Evolutionary conservation across 2,329 filamentous ascomycete species (phyloP), one percentile per base, ranked within the genome.

Genomic region (Colletotrichum truncatum): DNA sequence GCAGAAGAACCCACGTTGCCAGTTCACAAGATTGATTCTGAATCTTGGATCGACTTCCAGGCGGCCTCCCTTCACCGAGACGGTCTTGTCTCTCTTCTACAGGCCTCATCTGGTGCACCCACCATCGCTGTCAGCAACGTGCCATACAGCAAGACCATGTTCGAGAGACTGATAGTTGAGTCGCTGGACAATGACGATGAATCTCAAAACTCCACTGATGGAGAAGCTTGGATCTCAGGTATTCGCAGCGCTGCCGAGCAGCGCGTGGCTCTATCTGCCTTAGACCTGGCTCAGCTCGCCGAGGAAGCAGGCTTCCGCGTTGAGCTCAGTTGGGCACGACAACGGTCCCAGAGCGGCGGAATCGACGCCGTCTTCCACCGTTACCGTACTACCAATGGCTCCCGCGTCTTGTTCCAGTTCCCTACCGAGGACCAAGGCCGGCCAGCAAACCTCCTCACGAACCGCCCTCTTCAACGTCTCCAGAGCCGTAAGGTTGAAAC

Each of bases 261-360:
- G 1, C 56, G 30, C 12, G 39, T 57, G 4, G 69, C 67, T 0
- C 62, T 68, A 2, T 69, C 67, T 1, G 63, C 68, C 1, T 11
- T 61, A 7, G 72, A 73, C 3, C 46, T 75, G 7, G 64, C 58
- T 1, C 51, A 69, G 3, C 25, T 77, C 1, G 71, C 71, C 4
- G 6, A 75, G 30, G 67, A 70, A 21, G 70, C 76, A 14, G 82
- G 82, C n/a, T 86, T 81, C 64, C 71, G 79, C 21, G 82, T 85
- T 21, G 79, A 85, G 18, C 68, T 78, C 4, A 77, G 78, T 57
- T 84, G 82, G 67, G 85, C 84, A 0, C 73, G 77, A 14, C 81
- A 81, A 6, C 30, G 41, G 4, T 60, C 57, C 4, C 73, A 72
- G n/a, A 57, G 49, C 1, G 74, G 74, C 11, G 71, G 68, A 1